Percentiles rank a stretch among this genome's conserved stretches.
These are phyloP conservation scores for Mallotus nudiflorus DNA, from an alignment of 345 rosid species.

Conservation along the genomic window DNA sequence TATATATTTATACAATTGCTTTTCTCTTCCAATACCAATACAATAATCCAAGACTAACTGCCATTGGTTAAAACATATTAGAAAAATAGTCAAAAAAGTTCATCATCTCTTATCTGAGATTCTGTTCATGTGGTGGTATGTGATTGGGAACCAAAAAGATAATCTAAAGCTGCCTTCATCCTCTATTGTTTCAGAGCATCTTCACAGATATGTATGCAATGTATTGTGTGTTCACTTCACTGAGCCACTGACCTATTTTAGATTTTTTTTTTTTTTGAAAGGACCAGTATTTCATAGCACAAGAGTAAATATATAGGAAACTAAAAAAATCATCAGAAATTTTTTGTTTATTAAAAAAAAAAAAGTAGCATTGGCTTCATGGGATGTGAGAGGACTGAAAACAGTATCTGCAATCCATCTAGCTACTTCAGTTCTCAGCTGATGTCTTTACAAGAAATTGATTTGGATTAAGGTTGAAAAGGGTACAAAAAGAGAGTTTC, in stretches of 20 bases:
- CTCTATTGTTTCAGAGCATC: constrained; percentile 40
- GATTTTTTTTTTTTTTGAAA: too few species aligned
- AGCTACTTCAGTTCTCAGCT: constrained; percentile 13
- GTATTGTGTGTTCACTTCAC: constrained; percentile 19
- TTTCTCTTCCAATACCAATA: constrained; percentile 14
- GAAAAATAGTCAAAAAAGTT: constrained; percentile 40
- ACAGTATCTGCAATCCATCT: constrained; percentile 29
- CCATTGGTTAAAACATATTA: constrained; percentile 26
- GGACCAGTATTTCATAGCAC: constrained; percentile 7
- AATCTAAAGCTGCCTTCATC: constrained; percentile 49
- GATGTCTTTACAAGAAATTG: neutral
- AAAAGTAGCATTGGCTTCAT: constrained; percentile 2
- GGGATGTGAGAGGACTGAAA: constrained; percentile 19
- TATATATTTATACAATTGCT: neutral
- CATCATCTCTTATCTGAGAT: constrained; percentile 57
- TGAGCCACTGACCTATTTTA: constrained; percentile 17
- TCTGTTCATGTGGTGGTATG: constrained; percentile 61
- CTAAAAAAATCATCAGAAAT: neutral
- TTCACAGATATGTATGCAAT: constrained; percentile 40
- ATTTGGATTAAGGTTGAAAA: constrained; percentile 23
- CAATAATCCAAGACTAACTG: constrained; percentile 18
- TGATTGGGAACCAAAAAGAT: constrained; percentile 56
- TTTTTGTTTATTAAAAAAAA: neutral
- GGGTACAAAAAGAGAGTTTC: constrained; percentile 4
- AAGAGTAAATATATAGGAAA: neutral